phyloP scores from a whole-genome alignment of 2,329 filamentous ascomycete genomes.

The Penicillium sp. region DNA sequence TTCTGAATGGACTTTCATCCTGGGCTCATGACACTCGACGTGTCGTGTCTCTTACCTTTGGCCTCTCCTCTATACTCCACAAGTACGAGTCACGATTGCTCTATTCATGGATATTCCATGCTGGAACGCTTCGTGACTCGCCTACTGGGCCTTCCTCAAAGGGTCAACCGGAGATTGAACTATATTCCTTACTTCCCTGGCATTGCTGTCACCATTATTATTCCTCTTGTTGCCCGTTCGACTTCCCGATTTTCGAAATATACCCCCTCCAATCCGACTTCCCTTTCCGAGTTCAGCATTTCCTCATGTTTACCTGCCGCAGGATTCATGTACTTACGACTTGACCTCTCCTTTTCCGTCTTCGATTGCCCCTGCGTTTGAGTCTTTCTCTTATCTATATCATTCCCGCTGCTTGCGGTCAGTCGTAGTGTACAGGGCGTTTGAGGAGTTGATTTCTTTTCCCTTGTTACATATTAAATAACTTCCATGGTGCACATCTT shows the following conservation, averaged over 20 bases:
- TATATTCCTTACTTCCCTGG: not conserved
- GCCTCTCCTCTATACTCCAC: not conserved
- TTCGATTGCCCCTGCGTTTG: not conserved
- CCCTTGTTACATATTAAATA: constrained; percentile 6
- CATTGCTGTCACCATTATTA: constrained; percentile 14
- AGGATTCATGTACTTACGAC: constrained; percentile 23
- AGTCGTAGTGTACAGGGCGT: constrained; percentile 17
- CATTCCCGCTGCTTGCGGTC: not conserved
- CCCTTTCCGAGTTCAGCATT: constrained; percentile 9
- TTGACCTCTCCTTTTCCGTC: not conserved
- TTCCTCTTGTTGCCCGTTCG: not conserved
- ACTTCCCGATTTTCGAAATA: constrained; percentile 18
- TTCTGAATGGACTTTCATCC: not conserved
- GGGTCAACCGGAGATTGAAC: not conserved
- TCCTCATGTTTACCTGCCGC: constrained; percentile 11
- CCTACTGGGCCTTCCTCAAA: not conserved
- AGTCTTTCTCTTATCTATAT: not conserved
- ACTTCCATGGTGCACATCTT: not conserved
- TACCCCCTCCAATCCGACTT: constrained; percentile 22
- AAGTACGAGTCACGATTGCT: not conserved
- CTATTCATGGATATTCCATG: not conserved
- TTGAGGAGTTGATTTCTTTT: constrained; percentile 1
- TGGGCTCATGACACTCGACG: not conserved
- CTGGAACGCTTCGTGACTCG: not conserved
- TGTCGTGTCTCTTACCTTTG: not conserved